phyloP scores from a whole-genome alignment of 768 basidiomycete genomes.

The Boletus pseudopeckii region DNA sequence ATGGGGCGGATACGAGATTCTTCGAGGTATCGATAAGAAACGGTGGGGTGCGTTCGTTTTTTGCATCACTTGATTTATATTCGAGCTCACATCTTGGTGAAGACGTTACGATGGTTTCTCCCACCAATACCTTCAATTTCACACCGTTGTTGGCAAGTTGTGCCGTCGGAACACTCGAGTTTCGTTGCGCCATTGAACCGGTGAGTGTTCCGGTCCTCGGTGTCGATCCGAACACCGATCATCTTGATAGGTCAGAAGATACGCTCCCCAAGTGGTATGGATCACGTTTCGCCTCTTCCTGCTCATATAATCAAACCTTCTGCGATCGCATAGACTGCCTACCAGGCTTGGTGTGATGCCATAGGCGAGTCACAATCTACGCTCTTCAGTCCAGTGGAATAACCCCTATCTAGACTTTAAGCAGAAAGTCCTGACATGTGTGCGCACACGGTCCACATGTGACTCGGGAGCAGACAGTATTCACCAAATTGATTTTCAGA shows the following conservation, averaged over 20 bases:
- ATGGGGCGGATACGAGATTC: slow-evolving; percentile 74
- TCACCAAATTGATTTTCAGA: slow-evolving; percentile 34
- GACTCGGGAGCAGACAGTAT: neutral
- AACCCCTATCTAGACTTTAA: slow-evolving; percentile 48
- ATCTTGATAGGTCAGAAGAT: slow-evolving; percentile 46
- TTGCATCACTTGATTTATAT: neutral
- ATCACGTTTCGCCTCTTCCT: neutral
- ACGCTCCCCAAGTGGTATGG: slow-evolving; percentile 54
- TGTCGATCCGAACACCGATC: slow-evolving; percentile 3
- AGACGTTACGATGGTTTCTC: slow-evolving; percentile 69
- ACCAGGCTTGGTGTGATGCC: slow-evolving; percentile 74
- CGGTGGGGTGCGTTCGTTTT: slow-evolving; percentile 53
- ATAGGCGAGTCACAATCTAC: slow-evolving; percentile 44
- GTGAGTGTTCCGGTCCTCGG: slow-evolving; percentile 38
- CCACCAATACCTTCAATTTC: slow-evolving; percentile 44
- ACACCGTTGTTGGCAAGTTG: slow-evolving; percentile 50
- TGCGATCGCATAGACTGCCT: slow-evolving; percentile 42
- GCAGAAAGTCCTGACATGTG: slow-evolving; percentile 57
- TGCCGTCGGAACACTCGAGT: slow-evolving; percentile 82
- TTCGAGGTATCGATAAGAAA: slow-evolving; percentile 65
- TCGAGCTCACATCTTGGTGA: slow-evolving; percentile 1
- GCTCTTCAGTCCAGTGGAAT: neutral
- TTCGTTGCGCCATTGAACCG: slow-evolving; percentile 75
- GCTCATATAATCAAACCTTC: neutral
- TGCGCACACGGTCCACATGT: slow-evolving; percentile 32